Conservation (phyloP, 352 stramenopile species). For the Phytophthora vignae region DNA sequence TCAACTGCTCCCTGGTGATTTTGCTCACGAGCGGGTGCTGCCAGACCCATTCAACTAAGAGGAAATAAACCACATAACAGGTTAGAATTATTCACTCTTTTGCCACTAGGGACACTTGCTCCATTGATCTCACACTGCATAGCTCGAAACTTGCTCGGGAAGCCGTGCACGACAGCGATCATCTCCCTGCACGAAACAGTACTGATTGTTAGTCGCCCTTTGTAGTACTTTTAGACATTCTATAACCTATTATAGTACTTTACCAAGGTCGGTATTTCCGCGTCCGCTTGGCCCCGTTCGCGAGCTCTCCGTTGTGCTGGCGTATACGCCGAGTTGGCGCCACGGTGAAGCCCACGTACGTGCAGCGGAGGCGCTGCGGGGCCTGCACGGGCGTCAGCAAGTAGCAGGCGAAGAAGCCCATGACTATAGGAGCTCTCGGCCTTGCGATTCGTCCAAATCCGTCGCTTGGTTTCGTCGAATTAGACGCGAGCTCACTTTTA, state of each 20-base stretch:
- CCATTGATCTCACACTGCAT: conserved; percentile 63
- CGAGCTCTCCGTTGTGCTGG: conserved; percentile 81
- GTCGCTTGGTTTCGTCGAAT: not conserved
- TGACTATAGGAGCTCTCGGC: not conserved
- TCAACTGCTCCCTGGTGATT: conserved; percentile 54
- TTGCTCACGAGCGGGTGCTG: conserved; percentile 73
- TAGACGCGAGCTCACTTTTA: not conserved
- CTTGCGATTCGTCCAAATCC: not conserved
- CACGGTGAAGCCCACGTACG: conserved; percentile 81
- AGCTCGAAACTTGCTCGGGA: conserved; percentile 78
- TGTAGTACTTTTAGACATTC: not conserved
- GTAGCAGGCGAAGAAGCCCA: conserved; percentile 77
- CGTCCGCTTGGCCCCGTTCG: conserved; percentile 73
- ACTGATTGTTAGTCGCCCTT: not conserved
- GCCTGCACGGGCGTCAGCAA: conserved; percentile 65
- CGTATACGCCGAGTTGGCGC: conserved; percentile 62
- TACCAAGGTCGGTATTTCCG: conserved; percentile 66
- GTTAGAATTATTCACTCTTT: not conserved
- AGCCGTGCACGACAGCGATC: conserved; percentile 75
- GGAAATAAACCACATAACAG: not conserved
- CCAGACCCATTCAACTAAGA: conserved; percentile 80
- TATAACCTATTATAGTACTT: not conserved
- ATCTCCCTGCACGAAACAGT: conserved; percentile 60
- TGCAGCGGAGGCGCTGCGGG: conserved; percentile 60
- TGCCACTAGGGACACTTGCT: not conserved